A percentile compares a stretch with the other conserved stretches of the same genome.
phyloP scores from a whole-genome alignment of 768 basidiomycete species.

The Lactarius psammicola region DNA sequence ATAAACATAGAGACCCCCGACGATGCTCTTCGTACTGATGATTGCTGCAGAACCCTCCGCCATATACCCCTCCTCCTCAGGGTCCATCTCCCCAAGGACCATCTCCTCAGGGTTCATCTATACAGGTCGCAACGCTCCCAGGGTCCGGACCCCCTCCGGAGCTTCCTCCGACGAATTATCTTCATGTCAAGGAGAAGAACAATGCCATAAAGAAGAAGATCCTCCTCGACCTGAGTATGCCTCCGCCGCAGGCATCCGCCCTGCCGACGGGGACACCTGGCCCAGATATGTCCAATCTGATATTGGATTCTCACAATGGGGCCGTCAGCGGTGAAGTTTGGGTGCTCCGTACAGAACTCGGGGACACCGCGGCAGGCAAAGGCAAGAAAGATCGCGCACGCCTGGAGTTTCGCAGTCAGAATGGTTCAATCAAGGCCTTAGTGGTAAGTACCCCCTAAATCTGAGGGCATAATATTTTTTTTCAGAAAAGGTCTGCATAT shows the following conservation, averaged over 20 bases:
- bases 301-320: constrained; percentile 18
- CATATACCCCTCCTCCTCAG: constrained; percentile 13
- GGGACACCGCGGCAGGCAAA: background rate
- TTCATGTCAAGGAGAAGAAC: constrained; percentile 17
- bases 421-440: constrained; percentile 12
- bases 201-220: constrained; percentile 4
- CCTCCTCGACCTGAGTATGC: constrained; percentile 17
- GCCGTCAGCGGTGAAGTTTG: constrained; percentile 14
- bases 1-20: background rate
- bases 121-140: background rate
- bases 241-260: constrained; percentile 9
- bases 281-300: background rate
- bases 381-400: constrained; percentile 1
- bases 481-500: too few species aligned
- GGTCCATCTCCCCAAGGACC: too few species aligned
- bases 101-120: background rate
- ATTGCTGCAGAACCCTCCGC: constrained; percentile 14
- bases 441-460: constrained; percentile 11
- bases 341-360: constrained; percentile 4
- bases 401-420: constrained; percentile 7
- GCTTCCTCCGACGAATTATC: constrained; percentile 19
- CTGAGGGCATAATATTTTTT: background rate
- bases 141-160: background rate
- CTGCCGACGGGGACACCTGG: background rate
- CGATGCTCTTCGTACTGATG: background rate